phyloP scores from a whole-genome alignment of 1,284 basidiomycete species.

The Microbotryum intermedium region DNA sequence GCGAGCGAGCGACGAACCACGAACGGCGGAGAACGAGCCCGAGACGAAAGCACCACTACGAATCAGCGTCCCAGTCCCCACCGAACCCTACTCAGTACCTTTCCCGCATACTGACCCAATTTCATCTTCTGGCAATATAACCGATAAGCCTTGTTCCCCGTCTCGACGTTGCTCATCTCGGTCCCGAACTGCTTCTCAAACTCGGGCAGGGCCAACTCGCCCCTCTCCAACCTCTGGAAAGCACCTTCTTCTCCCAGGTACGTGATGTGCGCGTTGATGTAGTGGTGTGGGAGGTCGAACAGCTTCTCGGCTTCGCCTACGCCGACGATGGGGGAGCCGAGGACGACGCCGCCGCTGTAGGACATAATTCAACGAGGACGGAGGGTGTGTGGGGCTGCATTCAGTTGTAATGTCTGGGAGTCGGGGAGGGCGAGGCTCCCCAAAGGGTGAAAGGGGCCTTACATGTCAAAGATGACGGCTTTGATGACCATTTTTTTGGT shows the following conservation, averaged over 20 bases:
- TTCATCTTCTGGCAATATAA: slow-evolving; percentile 33
- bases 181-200: slow-evolving; percentile 37
- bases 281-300: slow-evolving; percentile 36
- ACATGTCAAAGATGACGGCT: slow-evolving; percentile 37
- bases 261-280: slow-evolving; percentile 40
- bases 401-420: neutral
- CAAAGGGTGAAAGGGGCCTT: neutral
- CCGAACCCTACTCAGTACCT: neutral
- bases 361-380: no score
- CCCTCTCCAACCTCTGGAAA: slow-evolving; percentile 39
- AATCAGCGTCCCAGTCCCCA: neutral
- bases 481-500: slow-evolving; percentile 8
- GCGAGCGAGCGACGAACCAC: no score
- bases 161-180: slow-evolving; percentile 34
- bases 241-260: slow-evolving; percentile 35
- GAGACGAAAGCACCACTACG: neutral
- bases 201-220: slow-evolving; percentile 34
- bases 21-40: no score
- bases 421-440: neutral
- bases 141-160: slow-evolving; percentile 32
- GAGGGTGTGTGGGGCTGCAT: neutral
- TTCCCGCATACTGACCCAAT: slow-evolving; percentile 5
- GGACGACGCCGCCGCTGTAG: slow-evolving; percentile 37
- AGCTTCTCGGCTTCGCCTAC: slow-evolving; percentile 35
- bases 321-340: slow-evolving; percentile 37